Evolutionary conservation across 345 rosid genomes (phyloP).

Genomic region (Sisymbrium irio): DNA sequence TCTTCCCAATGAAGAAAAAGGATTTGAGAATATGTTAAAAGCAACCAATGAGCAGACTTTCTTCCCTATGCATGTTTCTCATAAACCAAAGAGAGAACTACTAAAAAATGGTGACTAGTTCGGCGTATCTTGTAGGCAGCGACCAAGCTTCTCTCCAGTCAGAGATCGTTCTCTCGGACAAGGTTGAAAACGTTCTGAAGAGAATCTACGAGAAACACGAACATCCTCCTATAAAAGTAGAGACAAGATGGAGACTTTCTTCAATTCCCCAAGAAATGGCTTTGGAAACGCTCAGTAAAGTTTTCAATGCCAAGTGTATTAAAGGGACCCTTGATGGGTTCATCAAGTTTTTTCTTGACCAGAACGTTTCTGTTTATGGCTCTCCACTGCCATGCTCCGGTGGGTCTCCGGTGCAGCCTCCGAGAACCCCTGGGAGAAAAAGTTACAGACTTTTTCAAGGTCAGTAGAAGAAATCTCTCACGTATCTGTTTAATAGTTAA

Average conservation of each 20-base stretch:
- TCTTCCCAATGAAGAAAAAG: not conserved
- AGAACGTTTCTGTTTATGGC: not conserved
- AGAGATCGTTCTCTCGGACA: constrained; percentile 24
- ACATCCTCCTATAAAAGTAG: constrained; percentile 10
- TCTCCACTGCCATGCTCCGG: not conserved
- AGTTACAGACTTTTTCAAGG: constrained; percentile 5
- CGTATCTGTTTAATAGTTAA: too few relatives aligned
- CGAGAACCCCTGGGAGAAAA: not conserved
- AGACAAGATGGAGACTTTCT: constrained; percentile 35
- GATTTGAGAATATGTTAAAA: not conserved
- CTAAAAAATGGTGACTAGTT: not conserved
- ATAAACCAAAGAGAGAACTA: not conserved
- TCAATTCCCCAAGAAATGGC: constrained; percentile 36
- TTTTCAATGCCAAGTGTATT: not conserved
- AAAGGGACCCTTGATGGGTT: constrained; percentile 28
- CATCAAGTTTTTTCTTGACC: not conserved
- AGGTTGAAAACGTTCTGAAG: constrained; percentile 36
- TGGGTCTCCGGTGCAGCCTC: constrained; percentile 6
- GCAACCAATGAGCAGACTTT: not conserved
- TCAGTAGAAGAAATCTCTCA: not conserved
- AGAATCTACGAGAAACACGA: constrained; percentile 37
- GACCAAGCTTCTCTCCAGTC: constrained; percentile 8
- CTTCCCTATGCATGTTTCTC: not conserved
- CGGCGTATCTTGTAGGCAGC: not conserved
- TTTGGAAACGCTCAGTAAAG: constrained; percentile 16